Percentiles rank a stretch among this genome's conserved stretches.
These are phyloP conservation scores for Ganoderma multipileum DNA, from an alignment of 1,284 basidiomycete species.

Conservation along the genomic window DNA sequence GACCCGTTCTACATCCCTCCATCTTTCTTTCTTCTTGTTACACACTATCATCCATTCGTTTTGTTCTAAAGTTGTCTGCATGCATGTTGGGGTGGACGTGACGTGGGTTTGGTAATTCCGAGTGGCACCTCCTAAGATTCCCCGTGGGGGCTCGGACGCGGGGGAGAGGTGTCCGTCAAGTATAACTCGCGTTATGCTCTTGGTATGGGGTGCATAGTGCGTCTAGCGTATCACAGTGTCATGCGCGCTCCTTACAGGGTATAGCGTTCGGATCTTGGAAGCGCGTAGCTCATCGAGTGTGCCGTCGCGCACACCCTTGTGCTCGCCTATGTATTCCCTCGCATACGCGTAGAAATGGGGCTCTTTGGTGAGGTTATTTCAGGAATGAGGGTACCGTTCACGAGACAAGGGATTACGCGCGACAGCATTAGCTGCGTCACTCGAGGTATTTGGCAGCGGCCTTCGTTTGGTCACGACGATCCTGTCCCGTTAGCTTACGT, in stretches of 20 bases:
- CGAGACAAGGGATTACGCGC: neutral
- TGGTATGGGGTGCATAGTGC: neutral
- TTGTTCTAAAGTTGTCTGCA: neutral
- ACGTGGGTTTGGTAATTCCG: neutral
- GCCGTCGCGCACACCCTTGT: neutral
- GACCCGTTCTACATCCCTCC: constrained; percentile 1
- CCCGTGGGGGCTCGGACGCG: neutral
- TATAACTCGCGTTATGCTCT: neutral
- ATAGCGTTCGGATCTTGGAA: constrained; percentile 1
- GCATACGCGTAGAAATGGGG: neutral
- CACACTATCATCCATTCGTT: neutral
- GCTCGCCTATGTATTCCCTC: neutral
- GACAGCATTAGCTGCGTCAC: neutral
- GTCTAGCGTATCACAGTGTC: neutral
- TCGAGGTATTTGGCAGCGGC: neutral
- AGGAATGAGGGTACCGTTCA: neutral
- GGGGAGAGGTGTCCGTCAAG: neutral
- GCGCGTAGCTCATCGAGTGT: neutral
- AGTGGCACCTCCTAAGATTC: neutral
- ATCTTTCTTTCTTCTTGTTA: neutral
- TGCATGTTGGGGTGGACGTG: neutral
- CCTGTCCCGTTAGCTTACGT: neutral
- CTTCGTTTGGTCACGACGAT: constrained; percentile 1
- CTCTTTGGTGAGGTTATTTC: neutral
- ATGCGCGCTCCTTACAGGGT: neutral